Base-by-base conservation (phyloP, 345 rosid species). In the Trapa bicornis region DNA sequence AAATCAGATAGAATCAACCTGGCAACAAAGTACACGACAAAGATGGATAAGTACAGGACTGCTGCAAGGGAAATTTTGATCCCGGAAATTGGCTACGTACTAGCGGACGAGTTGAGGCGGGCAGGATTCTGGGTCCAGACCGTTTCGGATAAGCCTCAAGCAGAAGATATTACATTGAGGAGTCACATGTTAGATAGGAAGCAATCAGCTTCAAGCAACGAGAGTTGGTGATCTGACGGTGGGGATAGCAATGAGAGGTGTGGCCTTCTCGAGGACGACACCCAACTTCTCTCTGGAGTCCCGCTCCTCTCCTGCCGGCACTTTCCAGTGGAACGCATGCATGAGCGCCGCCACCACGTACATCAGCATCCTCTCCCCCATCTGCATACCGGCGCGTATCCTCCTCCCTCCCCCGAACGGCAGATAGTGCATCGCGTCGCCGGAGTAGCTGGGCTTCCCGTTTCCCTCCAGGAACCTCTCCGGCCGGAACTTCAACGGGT, bases 11-110 rank as follows among this genome's bases (percentile, higher is more conserved):
- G 96, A 86, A 57, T 89, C 65, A 79, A 82, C 47, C 83, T 92
- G 71, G 89, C 84, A 38, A 95, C 70, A 0, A 87, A 78, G 82
- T 86, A 82, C 67, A 75, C 94, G 1, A 80, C 81, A 95, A 92
- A 92, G 78, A 89, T 89, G 74, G 92, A 89, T 17, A 87, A 89
- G 83, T 92, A 86, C 53, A 92, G 75, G 77, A 69, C 80, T 65
- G 95, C 85, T 0, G 86, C 81, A 15, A 79, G 88, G 78, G 80
- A 70, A 2, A 42, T 86, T 63, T 38, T 86, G 84, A 82, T 81
- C 10, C 98, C 92, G 1, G 83, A 78, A 37, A 80, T 75, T 13
- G 95, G 98, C 68, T 89, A 89, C 39, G 88, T 89, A 1, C 75
- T 92, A 45, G 86, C 86, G 0, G 91, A 82, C 14, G 96, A 92